These are phyloP conservation scores for Hemileia vastatrix DNA, from an alignment of 1,284 basidiomycete genomes.

Conservation along the genomic window DNA sequence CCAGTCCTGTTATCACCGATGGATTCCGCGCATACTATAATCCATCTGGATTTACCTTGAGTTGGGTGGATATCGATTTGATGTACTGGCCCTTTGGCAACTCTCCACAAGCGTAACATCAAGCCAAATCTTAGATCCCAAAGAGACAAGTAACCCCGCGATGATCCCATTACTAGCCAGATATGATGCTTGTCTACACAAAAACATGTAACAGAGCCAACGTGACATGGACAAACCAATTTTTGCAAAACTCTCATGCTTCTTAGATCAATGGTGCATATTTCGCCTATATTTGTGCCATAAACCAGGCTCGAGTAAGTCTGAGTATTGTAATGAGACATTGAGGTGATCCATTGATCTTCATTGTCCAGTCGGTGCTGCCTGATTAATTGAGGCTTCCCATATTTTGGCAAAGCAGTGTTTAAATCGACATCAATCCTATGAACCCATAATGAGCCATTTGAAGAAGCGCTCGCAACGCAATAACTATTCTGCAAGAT, in stretches of 20 bases:
- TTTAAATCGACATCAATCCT: constrained; percentile 41
- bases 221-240: constrained; percentile 72
- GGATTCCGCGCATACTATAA: constrained; percentile 65
- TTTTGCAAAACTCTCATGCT: constrained; percentile 67
- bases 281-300: constrained; percentile 67
- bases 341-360: constrained; percentile 42
- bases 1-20: constrained; percentile 19
- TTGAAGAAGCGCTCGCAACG: constrained; percentile 44
- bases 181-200: constrained; percentile 70
- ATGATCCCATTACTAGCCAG: constrained; percentile 81
- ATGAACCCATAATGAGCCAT: constrained; percentile 46
- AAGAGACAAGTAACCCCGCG: constrained; percentile 67
- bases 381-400: constrained; percentile 42
- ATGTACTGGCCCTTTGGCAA: constrained; percentile 53
- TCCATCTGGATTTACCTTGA: constrained; percentile 65
- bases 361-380: constrained; percentile 42
- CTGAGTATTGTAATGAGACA: constrained; percentile 44
- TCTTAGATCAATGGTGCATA: constrained; percentile 72
- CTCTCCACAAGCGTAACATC: constrained; percentile 75
- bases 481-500: constrained; percentile 46
- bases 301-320: constrained; percentile 55
- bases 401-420: constrained; percentile 45
- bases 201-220: constrained; percentile 72
- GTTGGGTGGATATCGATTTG: constrained; percentile 71
- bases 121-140: constrained; percentile 94